Evolutionary conservation across 2,329 filamentous ascomycete species (phyloP).

Genomic region (Xylariomycetidae sp.): DNA sequence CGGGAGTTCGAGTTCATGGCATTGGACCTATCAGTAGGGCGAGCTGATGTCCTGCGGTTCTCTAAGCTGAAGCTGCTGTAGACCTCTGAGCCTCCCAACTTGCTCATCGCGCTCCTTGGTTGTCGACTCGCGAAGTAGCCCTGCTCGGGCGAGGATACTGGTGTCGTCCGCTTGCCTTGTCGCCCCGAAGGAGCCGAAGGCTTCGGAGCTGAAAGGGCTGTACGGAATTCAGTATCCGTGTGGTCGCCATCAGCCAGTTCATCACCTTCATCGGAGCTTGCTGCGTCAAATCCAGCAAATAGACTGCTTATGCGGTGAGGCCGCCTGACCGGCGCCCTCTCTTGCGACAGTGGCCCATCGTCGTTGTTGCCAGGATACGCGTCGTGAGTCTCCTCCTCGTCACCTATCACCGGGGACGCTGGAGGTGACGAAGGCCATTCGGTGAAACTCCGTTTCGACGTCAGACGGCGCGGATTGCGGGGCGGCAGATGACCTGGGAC

Average conservation of each 20-base stretch:
- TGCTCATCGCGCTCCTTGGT: slow-evolving; percentile 27
- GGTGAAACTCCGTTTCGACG: slow-evolving; percentile 36
- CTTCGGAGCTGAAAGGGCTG: slow-evolving; percentile 57
- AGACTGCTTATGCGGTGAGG: slow-evolving; percentile 75
- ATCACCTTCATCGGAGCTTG: slow-evolving; percentile 60
- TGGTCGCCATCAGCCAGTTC: slow-evolving; percentile 56
- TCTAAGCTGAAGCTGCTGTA: slow-evolving; percentile 38
- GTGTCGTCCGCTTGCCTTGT: slow-evolving; percentile 36
- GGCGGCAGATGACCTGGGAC: slow-evolving; percentile 50
- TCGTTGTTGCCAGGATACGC: slow-evolving; percentile 76
- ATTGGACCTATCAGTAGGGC: slow-evolving; percentile 16
- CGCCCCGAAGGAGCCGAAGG: slow-evolving; percentile 37
- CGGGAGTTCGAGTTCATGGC: slow-evolving; percentile 38
- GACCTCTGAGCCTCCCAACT: slow-evolving; percentile 33
- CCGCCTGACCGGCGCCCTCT: slow-evolving; percentile 56
- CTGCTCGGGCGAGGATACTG: slow-evolving; percentile 39
- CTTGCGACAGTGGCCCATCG: slow-evolving; percentile 62
- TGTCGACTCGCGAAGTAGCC: slow-evolving; percentile 13
- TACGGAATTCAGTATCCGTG: slow-evolving; percentile 63
- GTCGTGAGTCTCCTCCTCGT: slow-evolving; percentile 46
- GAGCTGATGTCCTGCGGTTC: slow-evolving; percentile 30
- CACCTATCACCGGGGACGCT: slow-evolving; percentile 17
- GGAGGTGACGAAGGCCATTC: slow-evolving; percentile 48
- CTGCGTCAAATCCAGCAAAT: slow-evolving; percentile 77
- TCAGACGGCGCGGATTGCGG: slow-evolving; percentile 53